These are phyloP conservation scores for Nicotiana rustica DNA, from an alignment of 305 asterid genomes.

Conservation along the genomic window DNA sequence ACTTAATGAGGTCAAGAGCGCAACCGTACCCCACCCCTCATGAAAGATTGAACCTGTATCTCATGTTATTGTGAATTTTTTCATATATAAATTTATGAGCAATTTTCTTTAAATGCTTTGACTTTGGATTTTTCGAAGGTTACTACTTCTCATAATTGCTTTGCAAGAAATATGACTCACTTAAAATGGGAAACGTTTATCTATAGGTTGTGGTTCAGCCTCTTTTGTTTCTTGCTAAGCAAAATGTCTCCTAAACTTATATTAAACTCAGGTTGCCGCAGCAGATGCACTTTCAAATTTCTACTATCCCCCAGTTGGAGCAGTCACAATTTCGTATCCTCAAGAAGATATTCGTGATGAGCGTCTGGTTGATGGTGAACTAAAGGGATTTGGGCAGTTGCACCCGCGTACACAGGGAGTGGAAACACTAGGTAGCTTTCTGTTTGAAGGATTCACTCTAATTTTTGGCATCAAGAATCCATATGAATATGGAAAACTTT, in stretches of 20 bases:
- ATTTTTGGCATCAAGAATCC: background rate
- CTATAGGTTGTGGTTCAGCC: background rate
- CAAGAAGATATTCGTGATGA: slow-evolving; percentile 80
- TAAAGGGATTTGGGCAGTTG: slow-evolving; percentile 98
- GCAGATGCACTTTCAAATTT: slow-evolving; percentile 81
- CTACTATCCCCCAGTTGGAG: slow-evolving; percentile 96
- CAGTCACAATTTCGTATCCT: slow-evolving; percentile 90
- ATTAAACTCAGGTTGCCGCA: slow-evolving; percentile 60
- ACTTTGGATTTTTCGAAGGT: background rate
- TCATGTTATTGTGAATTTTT: slow-evolving; percentile 2
- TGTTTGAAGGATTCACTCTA: background rate
- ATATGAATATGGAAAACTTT: slow-evolving; percentile 7
- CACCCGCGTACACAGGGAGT: slow-evolving; percentile 98
- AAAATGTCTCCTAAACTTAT: slow-evolving; percentile 10
- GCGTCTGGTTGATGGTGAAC: slow-evolving; percentile 77
- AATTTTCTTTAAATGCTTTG: slow-evolving; percentile 22
- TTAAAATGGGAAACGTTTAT: background rate
- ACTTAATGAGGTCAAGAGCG: slow-evolving; percentile 4
- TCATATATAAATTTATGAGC: background rate
- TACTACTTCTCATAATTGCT: background rate
- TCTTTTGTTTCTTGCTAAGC: slow-evolving; percentile 28
- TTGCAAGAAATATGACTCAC: slow-evolving; percentile 1
- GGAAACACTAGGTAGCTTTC: slow-evolving; percentile 81
- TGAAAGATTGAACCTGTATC: background rate
- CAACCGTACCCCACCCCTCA: background rate